Conservation (phyloP, 768 basidiomycete genomes). For the Antrodiella citrinella region DNA sequence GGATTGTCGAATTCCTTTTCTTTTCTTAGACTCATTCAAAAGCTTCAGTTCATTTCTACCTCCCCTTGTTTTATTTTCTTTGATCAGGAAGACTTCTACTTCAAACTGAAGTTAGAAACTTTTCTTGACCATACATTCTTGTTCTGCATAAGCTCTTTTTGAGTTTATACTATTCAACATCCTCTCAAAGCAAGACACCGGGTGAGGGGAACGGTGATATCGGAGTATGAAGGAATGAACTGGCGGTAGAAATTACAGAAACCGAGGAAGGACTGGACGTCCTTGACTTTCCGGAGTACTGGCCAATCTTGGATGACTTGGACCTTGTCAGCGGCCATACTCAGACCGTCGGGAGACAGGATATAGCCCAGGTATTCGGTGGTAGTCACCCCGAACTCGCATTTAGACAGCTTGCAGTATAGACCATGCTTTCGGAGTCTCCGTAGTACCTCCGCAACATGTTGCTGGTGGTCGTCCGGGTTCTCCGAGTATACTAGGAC, state of each 20-base stretch:
- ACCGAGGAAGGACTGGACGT: conserved; percentile 25
- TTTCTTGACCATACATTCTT: too few relatives aligned
- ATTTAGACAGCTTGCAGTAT: conserved; percentile 24
- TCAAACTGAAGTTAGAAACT: too few relatives aligned
- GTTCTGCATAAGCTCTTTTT: too few relatives aligned
- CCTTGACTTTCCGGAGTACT: conserved; percentile 15
- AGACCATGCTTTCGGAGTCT: conserved; percentile 24
- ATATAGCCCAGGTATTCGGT: conserved; percentile 37
- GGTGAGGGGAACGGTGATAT: conserved; percentile 25
- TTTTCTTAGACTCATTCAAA: too few relatives aligned
- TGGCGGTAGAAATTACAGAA: conserved; percentile 26
- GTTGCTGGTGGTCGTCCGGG: conserved; percentile 11
- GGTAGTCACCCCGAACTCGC: conserved; percentile 26
- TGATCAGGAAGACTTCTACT: too few relatives aligned
- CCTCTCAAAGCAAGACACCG: too few relatives aligned
- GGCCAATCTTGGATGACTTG: conserved; percentile 24
- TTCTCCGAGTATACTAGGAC: conserved; percentile 11
- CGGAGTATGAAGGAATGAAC: conserved; percentile 27
- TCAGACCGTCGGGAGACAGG: conserved; percentile 22
- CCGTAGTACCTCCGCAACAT: conserved; percentile 13
- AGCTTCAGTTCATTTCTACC: too few relatives aligned
- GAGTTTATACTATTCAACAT: too few relatives aligned
- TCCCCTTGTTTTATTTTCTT: too few relatives aligned
- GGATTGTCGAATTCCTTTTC: too few relatives aligned
- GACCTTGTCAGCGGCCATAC: conserved; percentile 35